phyloP scores from a whole-genome alignment of 495 filamentous ascomycete species.

The Cairneyella variabilis region DNA sequence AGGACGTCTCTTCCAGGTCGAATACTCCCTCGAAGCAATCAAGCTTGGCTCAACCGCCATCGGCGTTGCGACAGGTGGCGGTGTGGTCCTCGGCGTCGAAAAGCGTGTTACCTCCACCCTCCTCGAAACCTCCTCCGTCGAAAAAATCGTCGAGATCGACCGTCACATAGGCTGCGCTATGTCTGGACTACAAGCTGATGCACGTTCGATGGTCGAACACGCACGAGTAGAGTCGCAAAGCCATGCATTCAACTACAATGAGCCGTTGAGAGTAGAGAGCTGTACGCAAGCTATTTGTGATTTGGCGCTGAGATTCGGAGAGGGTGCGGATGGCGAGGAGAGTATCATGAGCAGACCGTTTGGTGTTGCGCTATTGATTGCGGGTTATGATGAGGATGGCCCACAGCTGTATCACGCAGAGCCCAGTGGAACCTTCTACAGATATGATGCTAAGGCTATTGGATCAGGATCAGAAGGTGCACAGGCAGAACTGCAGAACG shows the following conservation, averaged over 20 bases:
- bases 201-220: slow-evolving; percentile 93
- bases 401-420: slow-evolving; percentile 97
- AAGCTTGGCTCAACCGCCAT: slow-evolving; percentile 98
- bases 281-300: slow-evolving; percentile 99
- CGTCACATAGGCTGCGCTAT: slow-evolving; percentile 98
- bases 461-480: slow-evolving; percentile 94
- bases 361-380: slow-evolving; percentile 93
- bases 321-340: slow-evolving; percentile 96
- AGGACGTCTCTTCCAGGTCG: slow-evolving; percentile 99
- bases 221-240: slow-evolving; percentile 96
- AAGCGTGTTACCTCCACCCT: slow-evolving; percentile 98
- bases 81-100: slow-evolving; percentile 95
- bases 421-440: slow-evolving; percentile 95
- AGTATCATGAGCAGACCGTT: slow-evolving; percentile 97
- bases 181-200: slow-evolving; percentile 95
- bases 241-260: slow-evolving; percentile 95
- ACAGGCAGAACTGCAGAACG: slow-evolving; percentile 95
- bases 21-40: slow-evolving; percentile 99
- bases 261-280: slow-evolving; percentile 89
- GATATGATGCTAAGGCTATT: slow-evolving; percentile 98
- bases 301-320: slow-evolving; percentile 91
- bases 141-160: slow-evolving; percentile 99
- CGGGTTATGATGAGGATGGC: slow-evolving; percentile 95
- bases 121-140: slow-evolving; percentile 93
- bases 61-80: slow-evolving; percentile 89